Conservation (phyloP, 2,329 filamentous ascomycete species). For the Rhynchosporium agropyri region DNA sequence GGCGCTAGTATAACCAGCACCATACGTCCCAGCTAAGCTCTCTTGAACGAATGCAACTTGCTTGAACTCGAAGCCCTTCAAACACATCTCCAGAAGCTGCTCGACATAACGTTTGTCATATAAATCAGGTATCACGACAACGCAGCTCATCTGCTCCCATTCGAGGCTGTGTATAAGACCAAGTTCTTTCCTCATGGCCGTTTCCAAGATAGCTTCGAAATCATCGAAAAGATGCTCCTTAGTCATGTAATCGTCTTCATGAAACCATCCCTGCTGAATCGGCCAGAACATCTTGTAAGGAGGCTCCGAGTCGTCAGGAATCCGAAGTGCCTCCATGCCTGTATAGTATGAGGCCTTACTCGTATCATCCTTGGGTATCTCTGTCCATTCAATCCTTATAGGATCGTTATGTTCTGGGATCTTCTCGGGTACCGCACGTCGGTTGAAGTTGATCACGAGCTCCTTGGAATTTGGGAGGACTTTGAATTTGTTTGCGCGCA, state of each 20-base stretch:
- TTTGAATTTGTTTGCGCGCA: constrained; percentile 92
- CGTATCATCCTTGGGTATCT: constrained; percentile 67
- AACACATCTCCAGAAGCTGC: constrained; percentile 78
- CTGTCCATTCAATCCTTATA: constrained; percentile 93
- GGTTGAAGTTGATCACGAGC: constrained; percentile 91
- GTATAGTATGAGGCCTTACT: constrained; percentile 66
- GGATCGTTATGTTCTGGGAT: constrained; percentile 96
- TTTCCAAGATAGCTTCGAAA: constrained; percentile 83
- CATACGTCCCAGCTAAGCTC: constrained; percentile 91
- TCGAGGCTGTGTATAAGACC: constrained; percentile 76
- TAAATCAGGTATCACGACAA: constrained; percentile 95
- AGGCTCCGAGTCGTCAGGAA: constrained; percentile 86
- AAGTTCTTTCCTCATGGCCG: constrained; percentile 83
- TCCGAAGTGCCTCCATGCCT: constrained; percentile 78
- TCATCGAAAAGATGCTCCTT: constrained; percentile 83
- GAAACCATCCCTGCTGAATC: constrained; percentile 81
- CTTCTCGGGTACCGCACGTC: constrained; percentile 77
- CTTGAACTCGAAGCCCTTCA: constrained; percentile 87
- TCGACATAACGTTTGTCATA: constrained; percentile 95
- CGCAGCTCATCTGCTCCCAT: constrained; percentile 89
- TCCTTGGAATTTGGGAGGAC: constrained; percentile 98
- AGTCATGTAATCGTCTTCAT: constrained; percentile 84
- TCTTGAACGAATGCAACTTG: constrained; percentile 95
- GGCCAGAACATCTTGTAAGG: constrained; percentile 95
- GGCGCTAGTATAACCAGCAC: constrained; percentile 88